A percentile compares a stretch with the other conserved stretches of the same genome.
These are phyloP conservation scores for Moesziomyces parantarcticus DNA, from an alignment of 1,284 basidiomycete genomes.

Conservation along the genomic window DNA sequence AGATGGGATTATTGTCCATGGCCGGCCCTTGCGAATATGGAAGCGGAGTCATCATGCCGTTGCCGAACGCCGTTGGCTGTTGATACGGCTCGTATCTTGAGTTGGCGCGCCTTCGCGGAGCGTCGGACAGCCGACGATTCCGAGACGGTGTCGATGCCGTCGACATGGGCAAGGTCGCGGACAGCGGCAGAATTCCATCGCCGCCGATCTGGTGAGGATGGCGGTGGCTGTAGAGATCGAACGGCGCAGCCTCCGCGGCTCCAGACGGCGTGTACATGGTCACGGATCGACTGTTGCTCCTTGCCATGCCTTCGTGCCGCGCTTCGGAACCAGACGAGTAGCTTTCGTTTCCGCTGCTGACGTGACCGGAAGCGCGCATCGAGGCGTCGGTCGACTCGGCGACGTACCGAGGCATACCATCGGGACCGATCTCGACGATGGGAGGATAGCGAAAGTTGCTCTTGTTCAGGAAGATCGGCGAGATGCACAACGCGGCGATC, in stretches of 20 bases:
- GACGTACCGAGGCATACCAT: conserved; percentile 78
- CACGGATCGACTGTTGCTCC: conserved; percentile 27
- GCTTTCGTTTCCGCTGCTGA: conserved; percentile 45
- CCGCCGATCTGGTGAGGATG: conserved; percentile 47
- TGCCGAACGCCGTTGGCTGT: conserved; percentile 6
- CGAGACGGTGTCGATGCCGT: conserved; percentile 11
- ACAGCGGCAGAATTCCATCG: conserved; percentile 26
- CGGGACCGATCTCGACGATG: conserved; percentile 82
- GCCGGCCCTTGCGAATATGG: conserved; percentile 14
- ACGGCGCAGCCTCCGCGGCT: conserved; percentile 11
- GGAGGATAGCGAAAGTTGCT: conserved; percentile 90
- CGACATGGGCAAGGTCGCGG: conserved; percentile 18
- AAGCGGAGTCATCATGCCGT: conserved; percentile 11
- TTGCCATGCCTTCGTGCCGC: conserved; percentile 17
- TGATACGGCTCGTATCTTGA: conserved; percentile 42
- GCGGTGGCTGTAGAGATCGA: conserved; percentile 27
- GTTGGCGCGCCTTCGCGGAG: conserved; percentile 30
- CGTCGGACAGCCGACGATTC: conserved; percentile 30
- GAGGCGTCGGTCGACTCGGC: conserved; percentile 67
- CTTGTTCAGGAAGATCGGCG: conserved; percentile 87
- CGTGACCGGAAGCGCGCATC: conserved; percentile 24
- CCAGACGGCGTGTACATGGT: conserved; percentile 27
- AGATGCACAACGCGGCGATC: conserved; percentile 84
- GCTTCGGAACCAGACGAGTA: conserved; percentile 39
- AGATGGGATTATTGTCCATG: conserved; percentile 12